Conservation (phyloP, 2,329 filamentous ascomycete species). For the Elsinoe arachidis region DNA sequence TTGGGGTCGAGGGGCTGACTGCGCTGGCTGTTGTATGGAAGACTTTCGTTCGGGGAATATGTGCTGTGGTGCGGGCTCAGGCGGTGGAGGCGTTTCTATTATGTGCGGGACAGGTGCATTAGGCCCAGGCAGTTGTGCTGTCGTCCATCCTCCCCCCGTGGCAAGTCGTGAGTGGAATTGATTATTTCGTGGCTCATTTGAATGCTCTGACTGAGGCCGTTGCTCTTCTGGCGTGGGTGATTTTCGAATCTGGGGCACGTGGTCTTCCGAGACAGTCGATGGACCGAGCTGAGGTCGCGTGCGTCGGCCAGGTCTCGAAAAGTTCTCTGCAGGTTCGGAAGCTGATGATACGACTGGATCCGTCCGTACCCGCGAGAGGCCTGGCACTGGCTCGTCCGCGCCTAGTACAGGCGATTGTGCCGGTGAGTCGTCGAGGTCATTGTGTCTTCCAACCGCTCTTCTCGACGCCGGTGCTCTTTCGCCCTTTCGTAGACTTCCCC, state of each 20-base stretch:
- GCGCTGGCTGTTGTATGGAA: slow-evolving; percentile 29
- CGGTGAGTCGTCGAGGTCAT: slow-evolving; percentile 50
- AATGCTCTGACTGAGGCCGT: slow-evolving; percentile 17
- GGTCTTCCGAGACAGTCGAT: slow-evolving; percentile 25
- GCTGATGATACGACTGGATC: slow-evolving; percentile 44
- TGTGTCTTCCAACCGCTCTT: slow-evolving; percentile 53
- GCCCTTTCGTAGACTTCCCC: slow-evolving; percentile 73
- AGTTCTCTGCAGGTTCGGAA: slow-evolving; percentile 39
- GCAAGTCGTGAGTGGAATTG: slow-evolving; percentile 47
- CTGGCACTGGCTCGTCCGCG: slow-evolving; percentile 42
- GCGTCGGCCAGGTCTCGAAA: slow-evolving; percentile 50
- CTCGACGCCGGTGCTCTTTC: slow-evolving; percentile 69
- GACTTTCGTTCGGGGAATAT: slow-evolving; percentile 45
- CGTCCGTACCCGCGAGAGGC: slow-evolving; percentile 57
- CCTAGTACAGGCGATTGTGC: slow-evolving; percentile 37
- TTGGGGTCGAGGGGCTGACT: not conserved
- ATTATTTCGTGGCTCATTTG: slow-evolving; percentile 26
- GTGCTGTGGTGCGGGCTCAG: slow-evolving; percentile 18
- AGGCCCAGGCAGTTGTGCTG: slow-evolving; percentile 42
- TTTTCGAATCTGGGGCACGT: slow-evolving; percentile 12
- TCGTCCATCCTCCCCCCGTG: slow-evolving; percentile 48
- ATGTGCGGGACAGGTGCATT: slow-evolving; percentile 47
- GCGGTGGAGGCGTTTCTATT: slow-evolving; percentile 53
- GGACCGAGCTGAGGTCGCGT: slow-evolving; percentile 34
- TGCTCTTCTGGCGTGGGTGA: slow-evolving; percentile 13